Base-by-base conservation (phyloP, 768 basidiomycete species). In the Boletus reticulatus region DNA sequence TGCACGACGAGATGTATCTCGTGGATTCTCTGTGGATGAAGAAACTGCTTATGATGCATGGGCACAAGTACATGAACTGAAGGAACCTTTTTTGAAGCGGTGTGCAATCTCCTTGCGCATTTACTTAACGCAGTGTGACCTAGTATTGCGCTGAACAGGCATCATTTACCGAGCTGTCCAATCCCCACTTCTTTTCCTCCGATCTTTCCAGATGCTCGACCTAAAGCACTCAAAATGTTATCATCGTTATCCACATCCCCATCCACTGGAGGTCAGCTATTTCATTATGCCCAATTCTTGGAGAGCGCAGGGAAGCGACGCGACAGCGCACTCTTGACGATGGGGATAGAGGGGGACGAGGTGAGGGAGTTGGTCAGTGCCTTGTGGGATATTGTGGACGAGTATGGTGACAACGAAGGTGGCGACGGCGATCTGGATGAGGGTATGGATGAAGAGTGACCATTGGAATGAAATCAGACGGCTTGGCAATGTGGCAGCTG, bases 351-450 rank as follows among this genome's bases (percentile, higher is more conserved):
- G 52, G 57, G 67, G 4, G 88, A 88, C 56, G 85, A 86, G 5
- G 60, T 86, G 50, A 76, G 64, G 52, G 85, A 85, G 48, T 67
- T 88, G 34, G 75, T 69, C 16, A 80, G 82, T 59, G 78, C 79
- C 39, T 62, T 88, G 45, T 87, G 87, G 85, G 78, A 76, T 19
- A 70, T 87, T 29, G 77, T 79, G 46, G 85, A 85, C 55, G 68
- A 53, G 17, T 76, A 73, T 46, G 75, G 68, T 19, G 73, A 61
- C 32, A 58, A 52, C 36, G 67, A 60, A 34, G 57, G 50, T 11
- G 66, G 50, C 16, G 68, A 61, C 13, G 67, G 61, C 19, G 62
- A 62, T 29, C 62, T 60, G 41, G 53, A 29, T 31, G 62, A 61
- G 20, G 44, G 48, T 17, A 44, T 63, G 31, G 70, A 59, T 2